Conservation (phyloP, 495 filamentous ascomycete species). For the Bacidia gigantensis region DNA sequence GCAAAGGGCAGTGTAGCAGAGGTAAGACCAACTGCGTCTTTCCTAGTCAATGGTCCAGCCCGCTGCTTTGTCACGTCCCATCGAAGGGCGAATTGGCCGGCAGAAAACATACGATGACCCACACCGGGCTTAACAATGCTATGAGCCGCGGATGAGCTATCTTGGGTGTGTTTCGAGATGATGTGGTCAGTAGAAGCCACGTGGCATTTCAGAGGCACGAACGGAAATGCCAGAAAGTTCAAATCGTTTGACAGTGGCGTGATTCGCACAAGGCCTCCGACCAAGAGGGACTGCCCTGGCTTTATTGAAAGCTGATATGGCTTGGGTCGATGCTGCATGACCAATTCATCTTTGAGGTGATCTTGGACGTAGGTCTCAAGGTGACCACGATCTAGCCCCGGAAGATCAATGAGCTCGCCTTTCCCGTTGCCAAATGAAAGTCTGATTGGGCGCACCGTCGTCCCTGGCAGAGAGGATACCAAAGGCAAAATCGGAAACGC, state of each 20-base stretch:
- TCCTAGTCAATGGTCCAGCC: slow-evolving; percentile 43
- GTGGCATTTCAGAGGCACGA: slow-evolving; percentile 60
- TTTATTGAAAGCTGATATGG: slow-evolving; percentile 59
- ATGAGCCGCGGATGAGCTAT: slow-evolving; percentile 37
- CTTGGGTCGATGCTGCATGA: slow-evolving; percentile 59
- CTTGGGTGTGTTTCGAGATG: slow-evolving; percentile 46
- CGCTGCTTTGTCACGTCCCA: slow-evolving; percentile 70
- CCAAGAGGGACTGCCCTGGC: slow-evolving; percentile 66
- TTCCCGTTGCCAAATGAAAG: slow-evolving; percentile 70
- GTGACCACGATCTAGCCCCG: slow-evolving; percentile 62
- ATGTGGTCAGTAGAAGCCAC: slow-evolving; percentile 68
- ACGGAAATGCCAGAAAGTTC: slow-evolving; percentile 60
- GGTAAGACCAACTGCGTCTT: slow-evolving; percentile 37
- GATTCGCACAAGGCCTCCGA: slow-evolving; percentile 75
- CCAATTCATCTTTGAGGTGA: slow-evolving; percentile 47
- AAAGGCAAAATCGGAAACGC: slow-evolving; percentile 67
- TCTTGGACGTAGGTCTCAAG: slow-evolving; percentile 54
- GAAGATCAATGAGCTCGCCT: slow-evolving; percentile 90
- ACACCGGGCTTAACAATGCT: slow-evolving; percentile 45
- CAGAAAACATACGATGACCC: slow-evolving; percentile 41
- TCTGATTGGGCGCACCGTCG: slow-evolving; percentile 86
- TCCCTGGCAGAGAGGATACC: slow-evolving; percentile 77
- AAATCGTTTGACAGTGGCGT: slow-evolving; percentile 53
- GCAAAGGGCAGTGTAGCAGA: slow-evolving; percentile 54
- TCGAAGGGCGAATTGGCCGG: slow-evolving; percentile 59